Percentiles rank a stretch among this genome's conserved stretches.
phyloP scores from a whole-genome alignment of 2,329 filamentous ascomycete genomes.

The Alternaria arborescens region DNA sequence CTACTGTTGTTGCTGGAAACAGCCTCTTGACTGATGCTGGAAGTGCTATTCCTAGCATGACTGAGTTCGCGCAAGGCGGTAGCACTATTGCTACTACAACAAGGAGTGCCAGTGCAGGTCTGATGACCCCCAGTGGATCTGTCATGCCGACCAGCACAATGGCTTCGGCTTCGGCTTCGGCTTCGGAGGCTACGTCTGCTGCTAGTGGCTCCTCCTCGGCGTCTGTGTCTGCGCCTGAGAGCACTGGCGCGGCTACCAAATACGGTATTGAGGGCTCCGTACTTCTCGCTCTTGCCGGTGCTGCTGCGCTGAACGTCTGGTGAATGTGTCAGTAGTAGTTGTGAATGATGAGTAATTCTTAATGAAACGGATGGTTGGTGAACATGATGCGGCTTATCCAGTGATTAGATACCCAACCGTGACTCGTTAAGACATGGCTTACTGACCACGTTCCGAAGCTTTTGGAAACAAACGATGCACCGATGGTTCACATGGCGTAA shows the following conservation, averaged over 20 bases:
- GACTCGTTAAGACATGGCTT: background rate
- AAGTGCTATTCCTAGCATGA: slow-evolving; percentile 10
- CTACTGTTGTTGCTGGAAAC: slow-evolving; percentile 34
- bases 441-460: background rate
- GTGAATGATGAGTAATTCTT: background rate
- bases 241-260: slow-evolving; percentile 33
- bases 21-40: slow-evolving; percentile 29
- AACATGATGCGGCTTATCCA: background rate
- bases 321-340: slow-evolving; percentile 6
- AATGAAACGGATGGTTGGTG: background rate
- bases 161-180: slow-evolving; percentile 7
- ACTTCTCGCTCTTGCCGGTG: slow-evolving; percentile 33
- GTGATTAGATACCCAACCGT: background rate
- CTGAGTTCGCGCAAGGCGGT: slow-evolving; percentile 8
- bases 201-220: slow-evolving; percentile 14
- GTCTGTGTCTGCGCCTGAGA: slow-evolving; percentile 22
- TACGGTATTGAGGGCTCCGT: slow-evolving; percentile 30
- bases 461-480: background rate
- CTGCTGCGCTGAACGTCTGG: slow-evolving; percentile 30
- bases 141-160: slow-evolving; percentile 1
- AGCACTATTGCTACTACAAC: slow-evolving; percentile 13
- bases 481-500: background rate
- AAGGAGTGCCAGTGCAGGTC: slow-evolving; percentile 8
- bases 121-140: slow-evolving; percentile 6
- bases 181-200: slow-evolving; percentile 11